phyloP scores from a whole-genome alignment of 2,329 filamentous ascomycete genomes.

The Pyrenochaeta sp. region DNA sequence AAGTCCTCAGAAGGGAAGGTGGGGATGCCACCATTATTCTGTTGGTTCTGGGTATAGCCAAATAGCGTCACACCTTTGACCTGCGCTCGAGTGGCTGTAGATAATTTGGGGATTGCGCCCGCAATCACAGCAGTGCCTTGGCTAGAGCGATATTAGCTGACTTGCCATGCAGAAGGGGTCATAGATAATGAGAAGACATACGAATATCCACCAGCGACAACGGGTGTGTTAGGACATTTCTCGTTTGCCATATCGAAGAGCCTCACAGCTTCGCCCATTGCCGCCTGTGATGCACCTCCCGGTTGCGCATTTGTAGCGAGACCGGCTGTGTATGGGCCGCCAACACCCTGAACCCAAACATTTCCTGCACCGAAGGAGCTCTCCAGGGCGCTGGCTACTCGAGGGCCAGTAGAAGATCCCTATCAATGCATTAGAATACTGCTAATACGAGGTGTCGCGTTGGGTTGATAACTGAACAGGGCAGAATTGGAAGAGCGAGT shows the following conservation, averaged over 20 bases:
- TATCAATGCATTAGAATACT: conserved; percentile 5
- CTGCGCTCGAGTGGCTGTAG: conserved; percentile 31
- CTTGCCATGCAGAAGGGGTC: no score
- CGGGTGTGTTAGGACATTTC: conserved; percentile 49
- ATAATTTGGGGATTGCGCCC: conserved; percentile 40
- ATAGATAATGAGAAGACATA: conserved; percentile 26
- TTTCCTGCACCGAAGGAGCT: conserved; percentile 29
- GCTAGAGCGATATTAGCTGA: conserved; percentile 21
- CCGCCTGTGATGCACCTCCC: conserved; percentile 40
- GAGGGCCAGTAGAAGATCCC: conserved; percentile 30
- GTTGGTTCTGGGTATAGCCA: conserved; percentile 52
- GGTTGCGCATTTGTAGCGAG: conserved; percentile 45
- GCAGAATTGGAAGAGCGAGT: no score
- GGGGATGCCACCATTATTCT: conserved; percentile 47
- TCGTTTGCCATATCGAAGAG: conserved; percentile 48
- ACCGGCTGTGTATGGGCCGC: conserved; percentile 46
- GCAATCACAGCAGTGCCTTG: conserved; percentile 53
- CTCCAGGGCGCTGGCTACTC: conserved; percentile 30
- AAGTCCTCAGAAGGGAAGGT: conserved; percentile 43
- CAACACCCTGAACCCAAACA: conserved; percentile 45
- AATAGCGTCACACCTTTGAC: conserved; percentile 52
- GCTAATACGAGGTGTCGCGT: no score
- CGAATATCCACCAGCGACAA: conserved; percentile 54
- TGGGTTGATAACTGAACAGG: no score
- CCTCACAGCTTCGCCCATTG: conserved; percentile 45